These are phyloP conservation scores for Dictyostelium purpureum DNA, from an alignment of 78 protist genomes.

Conservation along the genomic window DNA sequence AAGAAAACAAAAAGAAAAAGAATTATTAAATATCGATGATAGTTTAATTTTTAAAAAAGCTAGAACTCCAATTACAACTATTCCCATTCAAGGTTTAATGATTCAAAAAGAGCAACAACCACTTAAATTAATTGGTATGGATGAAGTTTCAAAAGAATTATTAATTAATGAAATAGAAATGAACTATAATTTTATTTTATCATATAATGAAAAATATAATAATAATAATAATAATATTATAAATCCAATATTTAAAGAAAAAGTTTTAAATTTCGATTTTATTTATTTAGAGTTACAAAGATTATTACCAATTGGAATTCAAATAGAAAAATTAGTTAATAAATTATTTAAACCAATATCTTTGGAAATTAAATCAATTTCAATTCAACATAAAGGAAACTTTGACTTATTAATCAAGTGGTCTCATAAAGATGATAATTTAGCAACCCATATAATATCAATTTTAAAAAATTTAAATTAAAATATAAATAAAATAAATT, in stretches of 20 bases:
- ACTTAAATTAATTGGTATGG: constrained; percentile 29
- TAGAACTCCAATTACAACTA: constrained; percentile 23
- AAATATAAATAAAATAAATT: neutral
- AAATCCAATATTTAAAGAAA: too few species aligned
- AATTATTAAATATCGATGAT: neutral
- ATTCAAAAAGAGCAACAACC: constrained; percentile 15
- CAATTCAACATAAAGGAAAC: neutral
- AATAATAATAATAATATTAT: neutral
- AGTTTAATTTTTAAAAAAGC: constrained; percentile 19
- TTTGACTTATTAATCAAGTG: neutral
- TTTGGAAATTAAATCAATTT: neutral
- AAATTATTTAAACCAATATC: neutral
- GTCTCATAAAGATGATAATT: constrained; percentile 34
- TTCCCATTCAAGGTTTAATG: constrained; percentile 68
- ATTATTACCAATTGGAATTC: constrained; percentile 3
- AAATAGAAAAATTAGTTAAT: neutral
- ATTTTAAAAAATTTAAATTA: neutral
- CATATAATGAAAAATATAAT: neutral
- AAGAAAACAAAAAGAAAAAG: neutral
- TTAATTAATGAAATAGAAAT: constrained; percentile 28
- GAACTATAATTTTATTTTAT: constrained; percentile 10
- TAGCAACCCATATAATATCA: constrained; percentile 12
- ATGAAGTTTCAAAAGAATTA: constrained; percentile 47
- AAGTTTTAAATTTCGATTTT: neutral
- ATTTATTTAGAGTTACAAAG: neutral